phyloP scores from a whole-genome alignment of 2,329 filamentous ascomycete species.

The Pseudopyrenochaeta lycopersici region DNA sequence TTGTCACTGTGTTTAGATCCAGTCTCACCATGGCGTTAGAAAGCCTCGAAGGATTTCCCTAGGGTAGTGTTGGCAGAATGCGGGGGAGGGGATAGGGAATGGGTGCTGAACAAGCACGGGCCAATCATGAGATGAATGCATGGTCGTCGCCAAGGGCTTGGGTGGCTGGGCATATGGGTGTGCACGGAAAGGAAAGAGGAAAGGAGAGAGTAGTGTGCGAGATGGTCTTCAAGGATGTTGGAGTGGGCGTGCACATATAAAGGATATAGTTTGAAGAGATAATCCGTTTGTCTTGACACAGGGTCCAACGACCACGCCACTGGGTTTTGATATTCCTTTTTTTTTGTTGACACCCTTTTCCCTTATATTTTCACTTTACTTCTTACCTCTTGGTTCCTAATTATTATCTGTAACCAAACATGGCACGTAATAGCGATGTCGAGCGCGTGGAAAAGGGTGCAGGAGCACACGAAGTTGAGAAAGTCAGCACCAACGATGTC shows the following conservation, averaged over 20 bases:
- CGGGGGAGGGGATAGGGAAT: constrained; percentile 9
- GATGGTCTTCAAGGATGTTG: not conserved
- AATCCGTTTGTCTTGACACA: not conserved
- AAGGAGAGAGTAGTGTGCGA: not conserved
- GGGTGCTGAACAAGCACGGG: not conserved
- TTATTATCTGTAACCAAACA: not conserved
- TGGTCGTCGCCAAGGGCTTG: constrained; percentile 9
- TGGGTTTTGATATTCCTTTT: not conserved
- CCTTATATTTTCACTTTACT: not conserved
- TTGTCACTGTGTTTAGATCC: not conserved
- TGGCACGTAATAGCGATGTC: constrained; percentile 6
- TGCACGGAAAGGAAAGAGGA: not conserved
- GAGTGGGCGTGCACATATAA: not conserved
- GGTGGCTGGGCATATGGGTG: constrained; percentile 1
- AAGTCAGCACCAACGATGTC: constrained; percentile 10
- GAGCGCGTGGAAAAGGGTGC: constrained; percentile 20
- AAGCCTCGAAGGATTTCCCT: not conserved
- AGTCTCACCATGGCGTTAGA: not conserved
- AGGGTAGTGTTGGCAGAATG: constrained; percentile 7
- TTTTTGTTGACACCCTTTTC: not conserved
- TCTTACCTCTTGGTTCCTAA: not conserved
- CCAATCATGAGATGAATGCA: not conserved
- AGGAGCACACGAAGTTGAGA: constrained; percentile 26
- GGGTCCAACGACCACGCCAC: not conserved
- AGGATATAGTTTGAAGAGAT: not conserved